Evolutionary conservation across 2,329 filamentous ascomycete species (phyloP).

Genomic region (Hypoxylon sp.): DNA sequence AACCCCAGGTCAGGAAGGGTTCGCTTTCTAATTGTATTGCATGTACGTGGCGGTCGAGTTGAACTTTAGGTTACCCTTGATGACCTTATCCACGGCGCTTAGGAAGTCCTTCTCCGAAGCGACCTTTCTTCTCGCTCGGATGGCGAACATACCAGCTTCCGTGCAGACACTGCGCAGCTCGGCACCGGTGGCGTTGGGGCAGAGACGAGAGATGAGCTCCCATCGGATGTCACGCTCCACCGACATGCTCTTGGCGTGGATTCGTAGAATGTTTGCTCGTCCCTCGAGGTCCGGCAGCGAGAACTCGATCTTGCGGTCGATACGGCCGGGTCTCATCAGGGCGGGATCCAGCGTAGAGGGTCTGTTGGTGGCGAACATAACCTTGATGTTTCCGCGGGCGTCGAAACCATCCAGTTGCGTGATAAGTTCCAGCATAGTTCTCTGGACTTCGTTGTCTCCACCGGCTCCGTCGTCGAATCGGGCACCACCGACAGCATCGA

Average conservation of each 20-base stretch:
- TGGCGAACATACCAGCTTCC: constrained; percentile 98
- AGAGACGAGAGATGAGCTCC: constrained; percentile 97
- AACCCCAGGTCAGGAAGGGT: neutral
- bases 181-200: constrained; percentile 96
- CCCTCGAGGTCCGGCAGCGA: constrained; percentile 96
- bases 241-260: constrained; percentile 99
- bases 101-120: constrained; percentile 99
- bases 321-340: constrained; percentile 95
- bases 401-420: constrained; percentile 98
- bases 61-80: constrained; percentile 99
- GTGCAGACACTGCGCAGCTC: constrained; percentile 97
- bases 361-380: constrained; percentile 99
- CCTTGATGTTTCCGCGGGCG: constrained; percentile 97
- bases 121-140: constrained; percentile 93
- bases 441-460: constrained; percentile 96
- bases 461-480: constrained; percentile 97
- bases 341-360: constrained; percentile 97
- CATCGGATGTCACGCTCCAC: constrained; percentile 98
- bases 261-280: constrained; percentile 95
- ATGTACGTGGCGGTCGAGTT: constrained; percentile 98
- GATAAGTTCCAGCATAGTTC: constrained; percentile 98
- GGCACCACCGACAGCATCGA: constrained; percentile 94
- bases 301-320: constrained; percentile 99
- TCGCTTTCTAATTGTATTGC: constrained; percentile 87
- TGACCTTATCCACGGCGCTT: constrained; percentile 98